Evolutionary conservation across 2,329 filamentous ascomycete genomes (phyloP), one percentile per base, ranked within the genome.

Genomic region (Exophiala alcalophila): DNA sequence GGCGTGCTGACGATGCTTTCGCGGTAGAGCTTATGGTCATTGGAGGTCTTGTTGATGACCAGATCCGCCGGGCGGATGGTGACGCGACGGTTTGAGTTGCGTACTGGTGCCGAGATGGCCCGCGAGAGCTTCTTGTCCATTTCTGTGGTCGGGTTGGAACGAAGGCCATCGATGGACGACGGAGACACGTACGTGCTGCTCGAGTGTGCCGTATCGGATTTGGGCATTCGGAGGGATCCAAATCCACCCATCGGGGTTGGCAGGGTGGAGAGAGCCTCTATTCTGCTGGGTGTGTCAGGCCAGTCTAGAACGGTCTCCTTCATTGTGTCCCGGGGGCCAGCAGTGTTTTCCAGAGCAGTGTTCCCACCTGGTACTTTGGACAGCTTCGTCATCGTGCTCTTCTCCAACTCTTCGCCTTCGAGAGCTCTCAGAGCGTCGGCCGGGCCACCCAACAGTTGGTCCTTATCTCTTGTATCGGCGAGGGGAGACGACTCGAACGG

Each of bases 1-100:
- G 55, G 54, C 6, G 53, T 56, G 32, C 49, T 56, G 41, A 56
- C 53, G 21, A 56, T 48, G 5, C 36, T 44, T 24, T 57, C 53
- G 4, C 55, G 44, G 40, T 54, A 55, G 6, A 47, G 30, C 12
- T 48, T 49, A 35, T 42, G 39, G 39, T 50, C 35, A 21, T 45
- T 36, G 24, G 33, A 30, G 12, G 26, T 35, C 16, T 41, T 40
- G 21, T 39, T 45, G 40, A 55, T 53, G 20, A 52, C 43, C 28
- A 57, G 46, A 32, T 56, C 49, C 4, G 49, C 28, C 5, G 55
- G 53, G 7, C 53, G 49, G 34, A 57, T 56, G 14, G 47, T 56
- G 8, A 56, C 55, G n/a, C 50, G 50, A 14, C 54, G 53, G 8
- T 37, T 42, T 3, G 50, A 37, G 25, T 50, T 47, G 28, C 50